Conservation (phyloP, 257 asterid species). For the Primulina eburnea region DNA sequence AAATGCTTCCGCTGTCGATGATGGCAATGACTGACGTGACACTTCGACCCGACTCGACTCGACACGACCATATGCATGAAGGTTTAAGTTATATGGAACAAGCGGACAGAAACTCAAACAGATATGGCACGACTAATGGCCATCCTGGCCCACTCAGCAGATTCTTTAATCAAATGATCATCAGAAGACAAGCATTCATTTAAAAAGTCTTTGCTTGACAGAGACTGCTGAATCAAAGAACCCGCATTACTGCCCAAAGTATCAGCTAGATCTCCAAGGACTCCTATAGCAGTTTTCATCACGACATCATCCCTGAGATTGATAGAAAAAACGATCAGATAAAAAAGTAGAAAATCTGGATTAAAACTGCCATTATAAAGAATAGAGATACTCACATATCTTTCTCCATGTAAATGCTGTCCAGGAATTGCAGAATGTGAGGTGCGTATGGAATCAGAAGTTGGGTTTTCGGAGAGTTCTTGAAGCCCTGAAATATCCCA, state of each 20-base stretch:
- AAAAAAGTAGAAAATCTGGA: constrained; percentile 8
- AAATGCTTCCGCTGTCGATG: constrained; percentile 46
- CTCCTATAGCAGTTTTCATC: constrained; percentile 88
- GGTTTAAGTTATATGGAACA: constrained; percentile 50
- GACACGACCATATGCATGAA: constrained; percentile 90
- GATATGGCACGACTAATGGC: constrained; percentile 89
- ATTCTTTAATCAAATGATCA: constrained; percentile 83
- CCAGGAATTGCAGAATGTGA: constrained; percentile 79
- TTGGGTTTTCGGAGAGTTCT: constrained; percentile 75
- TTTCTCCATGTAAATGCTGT: constrained; percentile 72
- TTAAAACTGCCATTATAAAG: background rate
- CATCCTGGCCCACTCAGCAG: constrained; percentile 96
- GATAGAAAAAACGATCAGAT: constrained; percentile 13
- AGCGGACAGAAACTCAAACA: constrained; percentile 52
- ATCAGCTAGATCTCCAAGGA: constrained; percentile 91
- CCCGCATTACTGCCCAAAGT: constrained; percentile 87
- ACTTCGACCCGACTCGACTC: constrained; percentile 59
- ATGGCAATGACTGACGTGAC: constrained; percentile 57
- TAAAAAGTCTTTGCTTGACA: constrained; percentile 80
- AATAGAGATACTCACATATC: constrained; percentile 55
- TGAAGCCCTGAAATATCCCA: constrained; percentile 82
- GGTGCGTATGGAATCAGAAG: constrained; percentile 72
- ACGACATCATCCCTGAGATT: constrained; percentile 84
- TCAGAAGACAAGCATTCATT: constrained; percentile 86
- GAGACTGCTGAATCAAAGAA: constrained; percentile 74